Percentiles rank a stretch among this genome's conserved stretches.
phyloP scores from a whole-genome alignment of 2,329 filamentous ascomycete species.

The Cladosporium colombiae region DNA sequence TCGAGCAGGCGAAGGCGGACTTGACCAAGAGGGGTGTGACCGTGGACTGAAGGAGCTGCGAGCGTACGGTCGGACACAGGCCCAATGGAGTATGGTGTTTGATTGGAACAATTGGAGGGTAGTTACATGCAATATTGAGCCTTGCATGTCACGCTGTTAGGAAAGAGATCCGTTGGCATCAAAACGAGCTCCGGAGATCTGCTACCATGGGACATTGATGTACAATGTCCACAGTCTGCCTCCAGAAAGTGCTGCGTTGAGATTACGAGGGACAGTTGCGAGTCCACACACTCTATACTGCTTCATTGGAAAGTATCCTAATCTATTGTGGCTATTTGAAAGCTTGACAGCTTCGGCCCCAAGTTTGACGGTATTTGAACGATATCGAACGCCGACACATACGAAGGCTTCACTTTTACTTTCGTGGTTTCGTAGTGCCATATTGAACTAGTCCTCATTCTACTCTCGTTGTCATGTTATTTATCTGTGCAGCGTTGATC shows the following conservation, averaged over 20 bases:
- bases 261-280: background rate
- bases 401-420: background rate
- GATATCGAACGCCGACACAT: background rate
- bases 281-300: background rate
- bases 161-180: background rate
- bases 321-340: background rate
- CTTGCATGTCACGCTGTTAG: background rate
- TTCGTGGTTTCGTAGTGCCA: background rate
- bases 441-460: too few species aligned
- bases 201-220: background rate
- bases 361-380: background rate
- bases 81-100: background rate
- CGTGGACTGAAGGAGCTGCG: constrained; percentile 58
- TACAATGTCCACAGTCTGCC: background rate
- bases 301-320: background rate
- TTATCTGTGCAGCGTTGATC: background rate
- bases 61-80: background rate
- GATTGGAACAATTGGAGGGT: background rate
- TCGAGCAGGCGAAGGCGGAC: constrained; percentile 73
- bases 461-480: background rate
- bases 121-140: background rate
- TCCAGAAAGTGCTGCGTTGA: background rate
- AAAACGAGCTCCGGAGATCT: background rate
- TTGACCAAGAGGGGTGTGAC: constrained; percentile 73
- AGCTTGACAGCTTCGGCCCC: background rate